Evolutionary conservation across 306 rosid genomes (phyloP).

Genomic region (Vigna trinervia): DNA sequence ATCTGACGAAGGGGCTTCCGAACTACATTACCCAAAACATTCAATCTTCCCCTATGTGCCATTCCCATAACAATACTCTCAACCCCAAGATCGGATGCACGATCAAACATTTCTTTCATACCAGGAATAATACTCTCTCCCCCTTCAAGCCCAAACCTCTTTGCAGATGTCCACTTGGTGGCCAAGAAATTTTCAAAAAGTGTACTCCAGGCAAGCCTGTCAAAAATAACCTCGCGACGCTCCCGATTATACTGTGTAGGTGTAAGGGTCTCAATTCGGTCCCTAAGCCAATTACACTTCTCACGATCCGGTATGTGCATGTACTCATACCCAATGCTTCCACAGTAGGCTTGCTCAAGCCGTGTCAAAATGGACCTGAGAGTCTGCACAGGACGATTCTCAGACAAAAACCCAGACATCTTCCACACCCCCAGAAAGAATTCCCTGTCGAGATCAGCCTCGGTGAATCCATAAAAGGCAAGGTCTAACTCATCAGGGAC

Average conservation of each 20-base stretch:
- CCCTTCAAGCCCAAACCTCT: conserved; percentile 97
- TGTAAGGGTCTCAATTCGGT: conserved; percentile 82
- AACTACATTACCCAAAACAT: conserved; percentile 92
- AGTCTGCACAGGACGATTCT: conserved; percentile 87
- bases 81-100: conserved; percentile 86
- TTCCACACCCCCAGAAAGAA: conserved; percentile 92
- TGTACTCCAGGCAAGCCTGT: conserved; percentile 94
- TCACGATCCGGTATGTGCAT: conserved; percentile 90
- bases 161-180: conserved; percentile 90
- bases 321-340: conserved; percentile 88
- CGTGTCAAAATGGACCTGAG: conserved; percentile 85
- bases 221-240: conserved; percentile 88
- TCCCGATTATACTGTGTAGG: conserved; percentile 66
- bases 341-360: conserved; percentile 94
- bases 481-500: conserved; percentile 77
- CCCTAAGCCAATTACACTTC: conserved; percentile 90
- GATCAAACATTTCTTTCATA: conserved; percentile 96
- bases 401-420: conserved; percentile 87
- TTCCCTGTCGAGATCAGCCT: conserved; percentile 92
- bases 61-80: conserved; percentile 95
- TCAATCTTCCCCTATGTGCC: conserved; percentile 93
- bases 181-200: conserved; percentile 95
- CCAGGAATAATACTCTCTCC: conserved; percentile 92
- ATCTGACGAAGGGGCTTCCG: conserved; percentile 92
- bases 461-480: conserved; percentile 78